Evolutionary conservation across 441 rosid genomes (phyloP).

Genomic region (Erodium texanum): DNA sequence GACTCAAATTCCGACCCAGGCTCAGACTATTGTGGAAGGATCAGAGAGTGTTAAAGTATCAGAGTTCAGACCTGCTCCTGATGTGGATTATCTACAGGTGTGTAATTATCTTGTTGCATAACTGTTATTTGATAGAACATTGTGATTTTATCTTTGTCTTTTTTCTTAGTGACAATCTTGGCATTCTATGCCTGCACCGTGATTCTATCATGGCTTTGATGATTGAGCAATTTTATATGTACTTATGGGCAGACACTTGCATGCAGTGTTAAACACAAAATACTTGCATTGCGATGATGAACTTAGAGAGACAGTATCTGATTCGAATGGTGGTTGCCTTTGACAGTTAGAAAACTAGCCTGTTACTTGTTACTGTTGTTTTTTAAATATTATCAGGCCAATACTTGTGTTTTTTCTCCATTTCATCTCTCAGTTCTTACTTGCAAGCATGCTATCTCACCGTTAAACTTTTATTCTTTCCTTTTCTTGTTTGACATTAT

Average conservation of each 20-base stretch:
- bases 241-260: background rate
- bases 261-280: background rate
- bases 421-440: background rate
- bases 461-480: background rate
- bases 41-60: slow-evolving; percentile 48
- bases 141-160: background rate
- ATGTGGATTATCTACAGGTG: slow-evolving; percentile 90
- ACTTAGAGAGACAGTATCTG: background rate
- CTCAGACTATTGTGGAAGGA: slow-evolving; percentile 67
- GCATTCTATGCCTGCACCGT: background rate
- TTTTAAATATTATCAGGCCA: background rate
- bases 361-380: background rate
- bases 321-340: background rate
- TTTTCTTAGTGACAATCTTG: background rate
- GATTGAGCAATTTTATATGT: background rate
- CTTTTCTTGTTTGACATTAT: slow-evolving; percentile 3
- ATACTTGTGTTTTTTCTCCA: background rate
- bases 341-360: background rate
- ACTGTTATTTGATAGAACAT: background rate
- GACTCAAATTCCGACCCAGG: slow-evolving; percentile 54
- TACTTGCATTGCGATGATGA: background rate
- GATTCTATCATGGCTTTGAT: background rate
- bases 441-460: background rate
- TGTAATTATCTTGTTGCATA: slow-evolving; percentile 12
- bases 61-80: slow-evolving; percentile 60